Base-by-base conservation (phyloP, 805 yeast genomes). In the Candida sonorensis region DNA sequence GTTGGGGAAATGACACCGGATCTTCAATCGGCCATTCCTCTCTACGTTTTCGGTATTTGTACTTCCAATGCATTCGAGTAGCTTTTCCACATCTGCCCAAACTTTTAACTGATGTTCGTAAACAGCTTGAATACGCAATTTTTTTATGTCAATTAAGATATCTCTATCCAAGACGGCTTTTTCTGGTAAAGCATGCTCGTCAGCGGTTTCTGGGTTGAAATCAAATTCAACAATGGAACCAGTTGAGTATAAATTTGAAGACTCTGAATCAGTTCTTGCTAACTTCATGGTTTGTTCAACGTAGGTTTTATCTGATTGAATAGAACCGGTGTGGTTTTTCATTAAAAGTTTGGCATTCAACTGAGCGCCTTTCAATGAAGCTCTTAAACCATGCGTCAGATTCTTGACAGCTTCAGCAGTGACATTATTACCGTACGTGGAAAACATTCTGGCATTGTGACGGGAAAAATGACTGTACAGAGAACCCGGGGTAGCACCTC, bases 1-100 rank as follows among this genome's bases (percentile, higher is more conserved):
- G 50, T 81, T 82, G 21, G 90, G 86, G 59, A 85, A 83, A 79
- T 72, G 42, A 79, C 60, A 31, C 40, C 55, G 51, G 29, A 53
- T 42, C 10, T 76, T 45, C 19, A 58, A 48, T 33, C 54, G 55
- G 19, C 64, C 58, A 10, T 58, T 51, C 23, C 57, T 47, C 28
- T 63, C 64, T 33, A 71, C 56, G 29, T 75, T 63, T 34, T 81
- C 61, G 7, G 41, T 33, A 83, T 86, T 41, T 77, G 69, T 41
- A 4, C 51, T 43, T 10, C 56, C 59, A 29, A 53, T 53, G 12
- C 31, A 37, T 18, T 45, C 46, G 18, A 41, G 40, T 30, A 53
- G 35, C n/a, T 27, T 29, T 14, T 34, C 41, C 18, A 53, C 37
- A 29, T 52, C 56, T 8, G 20, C 29, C 18, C 45, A 11, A 5